Base-by-base conservation (phyloP, 176 grass and related monocot species). In the Zizania latifolia region DNA sequence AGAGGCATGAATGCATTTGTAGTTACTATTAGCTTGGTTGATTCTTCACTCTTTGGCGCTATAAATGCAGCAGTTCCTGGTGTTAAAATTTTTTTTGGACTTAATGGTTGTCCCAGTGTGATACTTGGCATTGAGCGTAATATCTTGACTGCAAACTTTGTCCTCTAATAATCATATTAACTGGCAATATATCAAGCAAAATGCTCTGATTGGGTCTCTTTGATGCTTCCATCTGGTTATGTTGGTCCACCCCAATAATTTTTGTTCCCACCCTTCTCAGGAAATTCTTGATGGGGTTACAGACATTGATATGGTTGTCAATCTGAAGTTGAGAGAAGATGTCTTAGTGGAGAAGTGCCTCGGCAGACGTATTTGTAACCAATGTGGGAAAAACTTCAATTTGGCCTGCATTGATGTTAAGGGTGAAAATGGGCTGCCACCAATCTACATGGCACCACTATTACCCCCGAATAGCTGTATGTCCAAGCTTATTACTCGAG, bases 281-380 rank as follows among this genome's bases (percentile, higher is more conserved):
- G 91, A 92, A 92, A 94, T 92, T 61, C 76, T 99, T 62, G 89
- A 90, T 5, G 92, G 80, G 11, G 87, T 94, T 72, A 88, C 86
- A 0, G 89, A 99, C 27, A 92, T 99, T 65, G 95, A 99, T 71
- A 93, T 99, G 79, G 95, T 99, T 1, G 85, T 99, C 58, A 99
- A 99, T 80, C 82, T 99, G 63, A 99, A 99, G 83, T 80, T 99
- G 68, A 89, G 91, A 79, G 89, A 99, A 88, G 91, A 99, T 66
- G 82, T 99, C 21, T 70, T 99, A 64, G 50, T 94, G 55, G 89
- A 94, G 55, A 99, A 99, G 64, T 99, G 95, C 85, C 89, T 99
- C 23, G 95, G 95, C 29, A 85, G 95, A 87, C 86, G 95, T 48
- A 94, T 84, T 67, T 99, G 95, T 24, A 46, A 44, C 69, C 64